Percentiles rank a stretch among this genome's conserved stretches.
Conservation (phyloP, 108 stramenopile genomes). For the Halocafeteria seosinensis region DNA sequence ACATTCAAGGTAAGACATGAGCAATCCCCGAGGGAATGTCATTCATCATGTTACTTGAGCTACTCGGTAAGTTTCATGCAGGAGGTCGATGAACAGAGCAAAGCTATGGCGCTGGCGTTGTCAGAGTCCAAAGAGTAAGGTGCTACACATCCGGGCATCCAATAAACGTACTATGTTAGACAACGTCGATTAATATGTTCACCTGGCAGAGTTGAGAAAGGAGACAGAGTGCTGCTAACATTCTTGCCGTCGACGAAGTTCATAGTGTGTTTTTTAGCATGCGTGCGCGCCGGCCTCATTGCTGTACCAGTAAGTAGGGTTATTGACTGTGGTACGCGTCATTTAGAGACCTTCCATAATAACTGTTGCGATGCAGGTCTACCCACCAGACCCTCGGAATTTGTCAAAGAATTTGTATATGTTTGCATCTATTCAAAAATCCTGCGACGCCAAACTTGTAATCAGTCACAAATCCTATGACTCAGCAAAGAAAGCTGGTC, state of each 20-base stretch:
- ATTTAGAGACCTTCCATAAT: neutral
- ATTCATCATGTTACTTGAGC: no score
- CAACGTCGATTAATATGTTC: no score
- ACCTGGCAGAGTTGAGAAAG: no score
- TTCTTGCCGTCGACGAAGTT: slow-evolving; percentile 89
- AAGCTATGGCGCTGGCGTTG: no score
- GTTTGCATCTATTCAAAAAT: slow-evolving; percentile 51
- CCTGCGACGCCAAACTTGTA: slow-evolving; percentile 59
- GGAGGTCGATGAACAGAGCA: no score
- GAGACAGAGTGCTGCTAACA: slow-evolving; percentile 67
- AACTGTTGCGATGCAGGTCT: slow-evolving; percentile 31
- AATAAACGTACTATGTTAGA: no score
- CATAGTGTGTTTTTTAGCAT: slow-evolving; percentile 77
- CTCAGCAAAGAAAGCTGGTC: slow-evolving; percentile 45
- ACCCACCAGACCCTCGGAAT: slow-evolving; percentile 76
- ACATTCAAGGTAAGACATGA: no score
- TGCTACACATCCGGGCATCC: no score
- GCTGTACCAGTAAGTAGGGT: slow-evolving; percentile 45
- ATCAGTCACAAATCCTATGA: slow-evolving; percentile 67
- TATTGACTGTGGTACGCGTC: neutral
- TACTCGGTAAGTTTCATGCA: no score
- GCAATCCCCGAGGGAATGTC: no score
- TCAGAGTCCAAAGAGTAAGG: no score
- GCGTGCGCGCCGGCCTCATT: slow-evolving; percentile 63
- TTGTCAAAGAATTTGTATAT: slow-evolving; percentile 23